Conservation (phyloP, 495 filamentous ascomycete genomes). For the Cladorrhinum samala region DNA sequence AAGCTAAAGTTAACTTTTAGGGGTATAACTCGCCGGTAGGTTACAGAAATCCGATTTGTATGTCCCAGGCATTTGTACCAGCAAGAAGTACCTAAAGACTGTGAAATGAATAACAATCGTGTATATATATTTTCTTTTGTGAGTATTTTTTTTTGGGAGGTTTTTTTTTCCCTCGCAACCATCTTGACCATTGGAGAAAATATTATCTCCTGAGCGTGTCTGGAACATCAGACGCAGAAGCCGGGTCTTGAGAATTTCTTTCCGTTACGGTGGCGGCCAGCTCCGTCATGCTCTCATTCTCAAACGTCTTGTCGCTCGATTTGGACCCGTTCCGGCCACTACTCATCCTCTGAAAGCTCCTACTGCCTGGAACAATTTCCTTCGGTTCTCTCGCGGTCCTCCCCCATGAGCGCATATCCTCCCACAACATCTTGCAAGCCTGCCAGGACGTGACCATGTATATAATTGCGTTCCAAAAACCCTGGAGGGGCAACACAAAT, state of each 20-base stretch:
- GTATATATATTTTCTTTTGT: no score
- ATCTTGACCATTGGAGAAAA: no score
- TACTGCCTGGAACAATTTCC: not conserved
- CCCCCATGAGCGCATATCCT: slow-evolving; percentile 5
- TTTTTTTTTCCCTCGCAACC: no score
- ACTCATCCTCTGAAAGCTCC: slow-evolving; percentile 24
- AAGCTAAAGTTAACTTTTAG: no score
- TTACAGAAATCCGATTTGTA: no score
- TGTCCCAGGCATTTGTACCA: no score
- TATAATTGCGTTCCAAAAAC: slow-evolving; percentile 81
- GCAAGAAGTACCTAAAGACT: no score
- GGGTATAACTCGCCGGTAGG: no score
- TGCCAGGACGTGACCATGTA: slow-evolving; percentile 61
- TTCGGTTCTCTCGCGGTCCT: not conserved
- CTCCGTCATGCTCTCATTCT: slow-evolving; percentile 42
- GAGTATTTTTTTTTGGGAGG: no score
- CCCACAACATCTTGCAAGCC: slow-evolving; percentile 36
- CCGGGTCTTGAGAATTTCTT: not conserved
- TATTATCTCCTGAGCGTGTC: no score
- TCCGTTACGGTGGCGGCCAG: slow-evolving; percentile 19
- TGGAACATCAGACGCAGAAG: not conserved
- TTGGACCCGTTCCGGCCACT: slow-evolving; percentile 13
- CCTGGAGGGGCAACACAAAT: slow-evolving; percentile 74
- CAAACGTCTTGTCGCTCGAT: slow-evolving; percentile 23
- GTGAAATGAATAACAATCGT: no score